phyloP scores from a whole-genome alignment of 164 flowering plant species.

The Tetrastigma voinierianum region DNA sequence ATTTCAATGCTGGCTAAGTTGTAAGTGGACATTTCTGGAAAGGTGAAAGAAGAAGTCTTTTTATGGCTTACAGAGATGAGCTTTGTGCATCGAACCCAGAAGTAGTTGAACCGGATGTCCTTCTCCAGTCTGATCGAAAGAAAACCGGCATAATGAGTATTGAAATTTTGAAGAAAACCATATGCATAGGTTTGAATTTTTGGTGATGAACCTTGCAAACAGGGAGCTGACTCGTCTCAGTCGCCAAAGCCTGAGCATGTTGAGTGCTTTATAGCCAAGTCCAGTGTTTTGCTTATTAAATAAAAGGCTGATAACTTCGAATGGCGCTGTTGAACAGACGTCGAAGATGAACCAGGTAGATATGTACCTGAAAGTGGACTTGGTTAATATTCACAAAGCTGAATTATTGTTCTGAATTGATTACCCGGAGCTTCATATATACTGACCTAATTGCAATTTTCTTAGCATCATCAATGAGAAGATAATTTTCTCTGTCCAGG shows the following conservation, averaged over 20 bases:
- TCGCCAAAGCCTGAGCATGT: conserved; percentile 96
- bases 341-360: conserved; percentile 91
- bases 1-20: conserved; percentile 1
- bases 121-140: conserved; percentile 80
- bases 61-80: conserved; percentile 67
- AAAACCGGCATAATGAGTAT: conserved; percentile 22
- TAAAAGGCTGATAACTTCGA: conserved; percentile 66
- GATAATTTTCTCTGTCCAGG: conserved; percentile 64
- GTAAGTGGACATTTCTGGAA: not conserved
- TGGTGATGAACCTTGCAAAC: conserved; percentile 71
- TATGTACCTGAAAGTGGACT: conserved; percentile 63
- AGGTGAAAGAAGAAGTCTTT: not conserved
- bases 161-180: conserved; percentile 20
- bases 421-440: conserved; percentile 4
- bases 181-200: conserved; percentile 17
- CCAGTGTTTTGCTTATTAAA: conserved; percentile 51
- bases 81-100: conserved; percentile 93
- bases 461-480: conserved; percentile 73
- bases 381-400: conserved; percentile 4
- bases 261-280: conserved; percentile 64
- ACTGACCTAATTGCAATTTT: conserved; percentile 77
- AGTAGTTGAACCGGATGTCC: conserved; percentile 93
- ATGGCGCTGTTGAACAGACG: conserved; percentile 85
- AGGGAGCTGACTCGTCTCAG: conserved; percentile 93
- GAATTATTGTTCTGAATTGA: conserved; percentile 3